Evolutionary conservation across 2,329 filamentous ascomycete species (phyloP).

Genomic region (Ophioceras dolichostomum): DNA sequence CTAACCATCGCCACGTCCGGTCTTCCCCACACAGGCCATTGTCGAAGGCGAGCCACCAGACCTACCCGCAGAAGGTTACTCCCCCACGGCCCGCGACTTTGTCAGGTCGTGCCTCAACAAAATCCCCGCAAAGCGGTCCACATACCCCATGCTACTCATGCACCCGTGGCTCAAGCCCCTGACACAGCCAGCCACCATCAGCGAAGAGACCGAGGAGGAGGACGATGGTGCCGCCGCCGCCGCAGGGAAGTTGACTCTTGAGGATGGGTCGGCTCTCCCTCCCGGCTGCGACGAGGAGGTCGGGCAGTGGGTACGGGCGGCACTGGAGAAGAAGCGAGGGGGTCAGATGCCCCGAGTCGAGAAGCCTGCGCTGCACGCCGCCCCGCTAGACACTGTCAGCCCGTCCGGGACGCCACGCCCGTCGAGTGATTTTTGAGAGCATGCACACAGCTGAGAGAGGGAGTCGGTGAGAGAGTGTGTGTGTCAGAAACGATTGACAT

Average conservation of each 20-base stretch:
- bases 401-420: conserved; percentile 34
- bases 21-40: conserved; percentile 57
- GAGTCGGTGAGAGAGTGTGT: background rate
- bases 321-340: conserved; percentile 53
- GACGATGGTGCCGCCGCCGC: conserved; percentile 14
- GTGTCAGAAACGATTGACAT: background rate
- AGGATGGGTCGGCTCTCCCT: background rate
- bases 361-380: conserved; percentile 79
- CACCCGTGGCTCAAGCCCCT: conserved; percentile 66
- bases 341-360: conserved; percentile 36
- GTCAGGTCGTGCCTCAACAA: conserved; percentile 87
- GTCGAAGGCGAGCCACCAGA: conserved; percentile 93
- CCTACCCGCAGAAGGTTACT: conserved; percentile 68
- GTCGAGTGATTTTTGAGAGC: too few relatives aligned
- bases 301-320: conserved; percentile 67
- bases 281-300: conserved; percentile 63
- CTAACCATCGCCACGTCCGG: background rate
- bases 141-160: conserved; percentile 77
- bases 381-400: conserved; percentile 65
- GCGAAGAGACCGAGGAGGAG: conserved; percentile 21
- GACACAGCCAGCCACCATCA: conserved; percentile 17
- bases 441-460: background rate
- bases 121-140: conserved; percentile 82
- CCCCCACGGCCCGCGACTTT: conserved; percentile 71
- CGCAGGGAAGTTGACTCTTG: conserved; percentile 7